Conservation (phyloP, 768 basidiomycete species). For the Kwoniella pini region DNA sequence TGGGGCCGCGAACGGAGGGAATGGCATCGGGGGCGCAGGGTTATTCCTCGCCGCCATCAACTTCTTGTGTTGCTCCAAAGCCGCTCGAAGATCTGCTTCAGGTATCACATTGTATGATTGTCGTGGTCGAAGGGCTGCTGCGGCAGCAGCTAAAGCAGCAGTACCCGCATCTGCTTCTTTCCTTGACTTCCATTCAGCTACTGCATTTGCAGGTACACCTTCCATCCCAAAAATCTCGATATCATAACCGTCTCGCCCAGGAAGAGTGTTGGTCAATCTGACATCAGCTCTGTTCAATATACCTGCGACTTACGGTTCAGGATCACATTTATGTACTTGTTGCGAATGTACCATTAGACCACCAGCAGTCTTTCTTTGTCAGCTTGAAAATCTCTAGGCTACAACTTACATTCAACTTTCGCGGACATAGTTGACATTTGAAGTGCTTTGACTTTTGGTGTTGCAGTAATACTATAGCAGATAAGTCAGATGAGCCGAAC, state of each 20-base stretch:
- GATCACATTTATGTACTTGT: slow-evolving; percentile 98
- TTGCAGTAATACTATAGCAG: slow-evolving; percentile 80
- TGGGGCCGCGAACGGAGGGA: slow-evolving; percentile 46
- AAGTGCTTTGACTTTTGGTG: slow-evolving; percentile 99
- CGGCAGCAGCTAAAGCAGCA: slow-evolving; percentile 37
- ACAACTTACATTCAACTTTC: slow-evolving; percentile 69
- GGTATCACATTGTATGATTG: slow-evolving; percentile 71
- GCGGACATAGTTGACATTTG: slow-evolving; percentile 93
- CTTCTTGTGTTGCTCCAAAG: slow-evolving; percentile 84
- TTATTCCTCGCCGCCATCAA: slow-evolving; percentile 70
- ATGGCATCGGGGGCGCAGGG: slow-evolving; percentile 49
- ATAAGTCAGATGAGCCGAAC: neutral
- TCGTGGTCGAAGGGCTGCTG: slow-evolving; percentile 67
- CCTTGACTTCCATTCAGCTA: slow-evolving; percentile 92
- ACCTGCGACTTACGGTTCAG: slow-evolving; percentile 68
- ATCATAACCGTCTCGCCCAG: slow-evolving; percentile 95
- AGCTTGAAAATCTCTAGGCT: neutral
- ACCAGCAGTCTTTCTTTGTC: slow-evolving; percentile 69
- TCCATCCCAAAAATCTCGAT: slow-evolving; percentile 99
- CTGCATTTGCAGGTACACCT: slow-evolving; percentile 89
- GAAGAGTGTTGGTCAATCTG: slow-evolving; percentile 95
- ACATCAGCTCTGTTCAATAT: neutral
- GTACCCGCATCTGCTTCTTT: slow-evolving; percentile 93
- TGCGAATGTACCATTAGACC: slow-evolving; percentile 97
- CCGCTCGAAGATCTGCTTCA: slow-evolving; percentile 79